Evolutionary conservation across 371 early-diverging fungal genomes (phyloP).

Genomic region (Batkoa obscura): DNA sequence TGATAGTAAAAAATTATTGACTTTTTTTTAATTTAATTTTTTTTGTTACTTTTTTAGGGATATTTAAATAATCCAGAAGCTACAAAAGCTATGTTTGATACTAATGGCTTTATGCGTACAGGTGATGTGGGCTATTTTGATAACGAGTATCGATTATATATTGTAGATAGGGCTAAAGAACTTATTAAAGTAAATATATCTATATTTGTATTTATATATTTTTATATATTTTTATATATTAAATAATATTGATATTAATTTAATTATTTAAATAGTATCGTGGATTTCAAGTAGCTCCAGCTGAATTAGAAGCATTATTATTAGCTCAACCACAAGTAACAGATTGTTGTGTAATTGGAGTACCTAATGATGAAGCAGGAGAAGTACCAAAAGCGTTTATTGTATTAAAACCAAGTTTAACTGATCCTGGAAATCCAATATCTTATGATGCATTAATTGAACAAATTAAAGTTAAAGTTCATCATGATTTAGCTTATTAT

Average conservation of each 20-base stretch:
- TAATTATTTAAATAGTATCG: no score
- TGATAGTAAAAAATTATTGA: constrained; percentile 30
- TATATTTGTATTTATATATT: neutral
- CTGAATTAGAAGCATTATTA: constrained; percentile 57
- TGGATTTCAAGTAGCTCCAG: constrained; percentile 56
- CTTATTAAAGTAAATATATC: constrained; percentile 22
- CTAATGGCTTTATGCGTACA: constrained; percentile 55
- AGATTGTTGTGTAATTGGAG: constrained; percentile 56
- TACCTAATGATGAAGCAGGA: constrained; percentile 20
- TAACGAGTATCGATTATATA: constrained; percentile 27
- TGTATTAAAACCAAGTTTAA: neutral
- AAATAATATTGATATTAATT: no score
- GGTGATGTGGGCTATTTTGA: constrained; percentile 66
- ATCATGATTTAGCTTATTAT: constrained; percentile 40
- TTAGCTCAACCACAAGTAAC: constrained; percentile 37
- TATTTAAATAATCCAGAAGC: constrained; percentile 45
- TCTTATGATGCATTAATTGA: constrained; percentile 30
- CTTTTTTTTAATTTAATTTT: neutral
- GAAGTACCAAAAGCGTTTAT: constrained; percentile 1
- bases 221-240: no score
- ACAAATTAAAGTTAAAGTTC: no score
- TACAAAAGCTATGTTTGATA: constrained; percentile 41
- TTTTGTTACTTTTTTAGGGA: constrained; percentile 35
- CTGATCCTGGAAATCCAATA: constrained; percentile 15
- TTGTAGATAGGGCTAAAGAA: constrained; percentile 56